phyloP scores from a whole-genome alignment of 139 green algal genomes.

The Tetradesmus obliquus region DNA sequence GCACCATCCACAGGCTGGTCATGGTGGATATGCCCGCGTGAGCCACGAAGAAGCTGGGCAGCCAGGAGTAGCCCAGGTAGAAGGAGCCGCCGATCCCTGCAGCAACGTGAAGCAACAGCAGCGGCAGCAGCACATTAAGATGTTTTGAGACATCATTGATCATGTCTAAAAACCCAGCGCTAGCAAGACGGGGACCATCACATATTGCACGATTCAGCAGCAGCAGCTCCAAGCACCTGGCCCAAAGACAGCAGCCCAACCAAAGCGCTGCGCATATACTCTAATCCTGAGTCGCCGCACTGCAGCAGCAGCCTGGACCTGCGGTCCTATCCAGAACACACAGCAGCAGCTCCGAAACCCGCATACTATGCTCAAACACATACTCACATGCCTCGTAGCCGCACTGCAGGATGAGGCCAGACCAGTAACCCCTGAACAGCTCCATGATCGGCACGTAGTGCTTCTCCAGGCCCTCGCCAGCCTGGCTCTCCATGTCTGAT shows the following conservation, averaged over 20 bases:
- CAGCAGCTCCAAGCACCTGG: neutral
- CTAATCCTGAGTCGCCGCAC: too few relatives aligned
- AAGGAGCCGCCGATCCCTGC: conserved; percentile 39
- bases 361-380: neutral
- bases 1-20: conserved; percentile 42
- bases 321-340: neutral
- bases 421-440: conserved; percentile 48
- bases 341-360: neutral
- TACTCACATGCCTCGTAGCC: conserved; percentile 45
- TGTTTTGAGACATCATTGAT: neutral
- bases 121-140: neutral
- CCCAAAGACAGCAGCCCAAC: too few relatives aligned
- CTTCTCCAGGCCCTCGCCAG: neutral
- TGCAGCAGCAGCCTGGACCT: too few relatives aligned
- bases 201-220: neutral
- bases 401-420: conserved; percentile 29
- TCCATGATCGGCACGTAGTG: conserved; percentile 38
- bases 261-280: too few relatives aligned
- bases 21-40: conserved; percentile 8
- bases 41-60: conserved; percentile 32
- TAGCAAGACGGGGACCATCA: neutral
- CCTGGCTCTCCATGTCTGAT: neutral
- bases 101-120: neutral
- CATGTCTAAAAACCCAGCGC: neutral
- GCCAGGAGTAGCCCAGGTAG: conserved; percentile 43